Percentiles rank a stretch among this genome's conserved stretches.
These are phyloP conservation scores for Coemansia sp. DNA, from an alignment of 192 early-diverging fungal genomes.

Conservation along the genomic window DNA sequence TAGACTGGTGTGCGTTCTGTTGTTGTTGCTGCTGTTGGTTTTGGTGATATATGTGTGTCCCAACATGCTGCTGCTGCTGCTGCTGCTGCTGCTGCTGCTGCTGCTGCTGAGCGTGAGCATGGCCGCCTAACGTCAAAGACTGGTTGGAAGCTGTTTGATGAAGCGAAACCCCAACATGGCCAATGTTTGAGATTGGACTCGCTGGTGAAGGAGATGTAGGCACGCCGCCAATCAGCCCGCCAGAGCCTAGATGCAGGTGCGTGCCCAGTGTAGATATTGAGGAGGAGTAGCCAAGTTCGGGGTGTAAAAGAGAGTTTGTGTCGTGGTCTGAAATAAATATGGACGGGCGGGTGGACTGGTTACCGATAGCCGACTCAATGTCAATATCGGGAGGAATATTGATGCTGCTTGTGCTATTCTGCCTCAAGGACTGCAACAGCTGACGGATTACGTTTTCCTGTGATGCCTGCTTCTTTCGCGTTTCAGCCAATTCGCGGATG, in stretches of 20 bases:
- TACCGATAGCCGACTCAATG: slow-evolving; percentile 46
- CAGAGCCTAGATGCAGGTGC: slow-evolving; percentile 45
- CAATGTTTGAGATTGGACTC: slow-evolving; percentile 46
- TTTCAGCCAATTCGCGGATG: slow-evolving; percentile 71
- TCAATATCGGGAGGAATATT: slow-evolving; percentile 45
- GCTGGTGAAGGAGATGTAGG: slow-evolving; percentile 36
- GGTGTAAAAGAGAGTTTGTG: slow-evolving; percentile 50
- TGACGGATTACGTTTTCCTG: slow-evolving; percentile 70
- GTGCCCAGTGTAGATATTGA: slow-evolving; percentile 47
- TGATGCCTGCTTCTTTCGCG: slow-evolving; percentile 64
- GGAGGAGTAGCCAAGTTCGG: slow-evolving; percentile 46
- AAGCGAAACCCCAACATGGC: slow-evolving; percentile 41
- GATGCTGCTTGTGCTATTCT: slow-evolving; percentile 26
- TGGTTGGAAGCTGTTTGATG: slow-evolving; percentile 50
- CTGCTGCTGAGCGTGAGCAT: slow-evolving; percentile 16
- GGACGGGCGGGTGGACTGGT: slow-evolving; percentile 48
- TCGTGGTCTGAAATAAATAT: slow-evolving; percentile 57
- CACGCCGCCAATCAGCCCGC: slow-evolving; percentile 42
- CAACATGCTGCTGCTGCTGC: slow-evolving; percentile 14
- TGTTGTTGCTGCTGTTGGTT: slow-evolving; percentile 22
- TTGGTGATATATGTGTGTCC: background rate
- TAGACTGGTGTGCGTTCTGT: slow-evolving; percentile 19
- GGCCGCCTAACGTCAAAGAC: slow-evolving; percentile 21
- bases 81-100: slow-evolving; percentile 17
- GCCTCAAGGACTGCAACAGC: slow-evolving; percentile 59